Evolutionary conservation across 768 basidiomycete species (phyloP), one percentile per base, ranked within the genome.

Genomic region (Mrakia frigida): DNA sequence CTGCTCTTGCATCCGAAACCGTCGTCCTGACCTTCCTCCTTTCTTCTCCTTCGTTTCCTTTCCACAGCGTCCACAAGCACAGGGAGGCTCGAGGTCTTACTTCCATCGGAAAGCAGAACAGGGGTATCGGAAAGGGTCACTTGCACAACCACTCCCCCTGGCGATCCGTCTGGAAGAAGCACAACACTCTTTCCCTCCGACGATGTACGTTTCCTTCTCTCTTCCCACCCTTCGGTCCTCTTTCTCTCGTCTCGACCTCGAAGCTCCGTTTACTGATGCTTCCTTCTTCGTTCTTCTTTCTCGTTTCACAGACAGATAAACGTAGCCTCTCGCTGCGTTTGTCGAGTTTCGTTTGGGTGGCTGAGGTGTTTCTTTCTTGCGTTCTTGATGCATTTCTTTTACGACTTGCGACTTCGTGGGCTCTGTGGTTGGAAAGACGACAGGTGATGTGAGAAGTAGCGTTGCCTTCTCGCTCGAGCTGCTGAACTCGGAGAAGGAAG

Each of bases 51-150:
- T 56, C 56, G 56, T 56, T 56, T 25, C 56, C 56, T 56, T 28
- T 18, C 7, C 28, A n/a, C 56, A 56, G 56, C 41, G 96, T 98
- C 69, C 97, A 99, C 91, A 99, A 98, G 87, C 93, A 91, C 83
- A 90, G 97, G 82, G 97, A 99, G 85, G 89, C 93, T 81, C 94
- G 97, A 84, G 97, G 97, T 79, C 93, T 99, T 81, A 99, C 97
- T 83, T 90, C 91, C 83, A 89, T 92, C 78, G 97, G 97, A 81
- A 98, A 98, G 86, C 89, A 93, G 88, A 92, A 91, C n/a, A 35
- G 86, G 31, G 96, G 97, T 81, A 84, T 98, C 82, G 96, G 94
- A 87, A 98, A 98, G 85, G 96, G 96, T 67, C 89, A 92, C 83
- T 89, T 90, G 80, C 86, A 93, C 92, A 97, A 98, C 87, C 93